A percentile compares a stretch with the other conserved stretches of the same genome.
Conservation (phyloP, 805 yeast genomes). For the Starmerella vaccinii region DNA sequence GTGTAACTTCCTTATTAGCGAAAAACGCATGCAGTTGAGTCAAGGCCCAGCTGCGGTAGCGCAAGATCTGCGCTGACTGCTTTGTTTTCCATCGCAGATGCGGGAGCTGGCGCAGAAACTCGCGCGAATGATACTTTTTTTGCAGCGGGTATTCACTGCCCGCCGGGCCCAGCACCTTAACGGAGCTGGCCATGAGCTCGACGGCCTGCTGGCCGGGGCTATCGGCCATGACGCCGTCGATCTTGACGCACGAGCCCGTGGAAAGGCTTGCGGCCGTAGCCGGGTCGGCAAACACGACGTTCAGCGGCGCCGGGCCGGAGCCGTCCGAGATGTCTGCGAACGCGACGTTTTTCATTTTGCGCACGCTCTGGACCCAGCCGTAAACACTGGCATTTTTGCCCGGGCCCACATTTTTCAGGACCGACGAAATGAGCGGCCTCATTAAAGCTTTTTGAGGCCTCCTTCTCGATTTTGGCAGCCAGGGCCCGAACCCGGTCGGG, state of each 20-base stretch:
- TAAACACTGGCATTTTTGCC: constrained; percentile 37
- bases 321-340: constrained; percentile 81
- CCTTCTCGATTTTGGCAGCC: not conserved
- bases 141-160: constrained; percentile 66
- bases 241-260: constrained; percentile 41
- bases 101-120: constrained; percentile 61
- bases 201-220: constrained; percentile 44
- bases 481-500: not conserved
- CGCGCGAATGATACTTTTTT: constrained; percentile 60
- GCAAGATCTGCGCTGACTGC: constrained; percentile 52
- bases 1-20: constrained; percentile 43
- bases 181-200: constrained; percentile 38
- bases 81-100: constrained; percentile 65
- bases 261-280: constrained; percentile 22
- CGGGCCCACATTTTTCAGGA: constrained; percentile 6
- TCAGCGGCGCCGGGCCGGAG: constrained; percentile 43
- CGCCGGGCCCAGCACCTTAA: constrained; percentile 52
- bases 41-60: constrained; percentile 66
- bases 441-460: not conserved
- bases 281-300: constrained; percentile 39
- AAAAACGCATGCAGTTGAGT: constrained; percentile 46
- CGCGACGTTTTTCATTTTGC: constrained; percentile 63
- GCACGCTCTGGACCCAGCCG: constrained; percentile 69
- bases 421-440: constrained; percentile 10
- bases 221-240: constrained; percentile 38